Evolutionary conservation across 1,284 basidiomycete genomes (phyloP).

Genomic region (Cutaneotrichosporon cutaneum): DNA sequence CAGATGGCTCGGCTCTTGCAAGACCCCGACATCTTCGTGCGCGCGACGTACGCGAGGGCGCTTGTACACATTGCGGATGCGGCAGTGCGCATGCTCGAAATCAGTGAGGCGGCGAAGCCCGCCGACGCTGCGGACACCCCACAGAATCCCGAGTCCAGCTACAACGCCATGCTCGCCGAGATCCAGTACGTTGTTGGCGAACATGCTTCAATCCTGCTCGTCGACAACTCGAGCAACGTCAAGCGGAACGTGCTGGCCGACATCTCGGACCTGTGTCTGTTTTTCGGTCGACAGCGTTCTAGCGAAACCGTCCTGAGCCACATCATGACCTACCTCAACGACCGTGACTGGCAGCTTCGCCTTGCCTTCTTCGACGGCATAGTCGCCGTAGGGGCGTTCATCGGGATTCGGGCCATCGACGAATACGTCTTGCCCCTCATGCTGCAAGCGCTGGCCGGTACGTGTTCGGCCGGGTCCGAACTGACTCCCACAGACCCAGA

Average conservation of each 20-base stretch:
- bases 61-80: conserved; percentile 81
- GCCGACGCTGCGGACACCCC: conserved; percentile 54
- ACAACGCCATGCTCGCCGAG: conserved; percentile 79
- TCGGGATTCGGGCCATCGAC: conserved; percentile 72
- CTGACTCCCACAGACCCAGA: conserved; percentile 69
- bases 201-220: conserved; percentile 70
- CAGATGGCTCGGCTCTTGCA: conserved; percentile 77
- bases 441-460: conserved; percentile 86
- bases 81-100: conserved; percentile 70
- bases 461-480: conserved; percentile 27
- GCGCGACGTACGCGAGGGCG: conserved; percentile 83
- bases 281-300: conserved; percentile 87
- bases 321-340: conserved; percentile 98
- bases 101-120: conserved; percentile 78
- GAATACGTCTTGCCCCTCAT: conserved; percentile 87
- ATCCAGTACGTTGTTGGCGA: conserved; percentile 84
- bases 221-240: conserved; percentile 58
- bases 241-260: conserved; percentile 63
- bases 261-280: conserved; percentile 84
- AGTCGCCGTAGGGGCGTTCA: conserved; percentile 88
- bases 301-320: conserved; percentile 94
- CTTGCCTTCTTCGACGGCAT: conserved; percentile 94
- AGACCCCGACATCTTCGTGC: conserved; percentile 83
- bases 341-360: conserved; percentile 86
- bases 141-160: conserved; percentile 77